phyloP scores from a whole-genome alignment of 805 yeast species.

The Cyberlindnera xishuangbannaensis region DNA sequence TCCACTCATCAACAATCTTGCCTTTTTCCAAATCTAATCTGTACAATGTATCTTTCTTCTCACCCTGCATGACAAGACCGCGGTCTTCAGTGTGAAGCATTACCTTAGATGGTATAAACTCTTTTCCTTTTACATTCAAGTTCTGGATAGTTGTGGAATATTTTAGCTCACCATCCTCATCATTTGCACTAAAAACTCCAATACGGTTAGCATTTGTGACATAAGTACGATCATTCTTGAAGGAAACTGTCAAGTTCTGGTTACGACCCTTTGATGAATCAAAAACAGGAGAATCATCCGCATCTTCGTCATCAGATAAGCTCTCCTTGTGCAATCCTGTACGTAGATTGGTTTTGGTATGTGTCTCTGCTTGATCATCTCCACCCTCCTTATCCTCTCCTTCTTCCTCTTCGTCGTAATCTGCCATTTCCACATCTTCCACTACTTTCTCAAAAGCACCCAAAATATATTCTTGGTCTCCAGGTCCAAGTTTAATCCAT shows the following conservation, averaged over 20 bases:
- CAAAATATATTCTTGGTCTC: constrained; percentile 50
- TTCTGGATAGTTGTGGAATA: constrained; percentile 65
- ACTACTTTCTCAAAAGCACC: constrained; percentile 44
- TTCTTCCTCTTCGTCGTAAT: constrained; percentile 18
- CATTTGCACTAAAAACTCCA: constrained; percentile 66
- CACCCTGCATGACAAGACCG: constrained; percentile 59
- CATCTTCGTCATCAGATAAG: constrained; percentile 32
- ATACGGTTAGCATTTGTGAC: constrained; percentile 74
- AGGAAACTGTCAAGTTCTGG: constrained; percentile 65
- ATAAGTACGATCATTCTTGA: constrained; percentile 63
- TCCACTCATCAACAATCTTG: constrained; percentile 83
- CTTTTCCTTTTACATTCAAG: constrained; percentile 45
- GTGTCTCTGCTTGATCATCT: constrained; percentile 34
- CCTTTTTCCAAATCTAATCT: constrained; percentile 80
- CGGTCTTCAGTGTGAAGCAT: constrained; percentile 77
- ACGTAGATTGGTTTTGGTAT: constrained; percentile 19
- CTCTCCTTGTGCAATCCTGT: constrained; percentile 19
- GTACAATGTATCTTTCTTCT: constrained; percentile 44
- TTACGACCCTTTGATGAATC: constrained; percentile 38
- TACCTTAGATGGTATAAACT: constrained; percentile 52
- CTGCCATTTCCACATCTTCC: constrained; percentile 31
- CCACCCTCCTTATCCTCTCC: constrained; percentile 30
- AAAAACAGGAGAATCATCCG: constrained; percentile 28
- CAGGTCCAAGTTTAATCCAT: constrained; percentile 39
- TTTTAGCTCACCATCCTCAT: constrained; percentile 44